Base-by-base conservation (phyloP, 2,329 filamentous ascomycete species). In the Cadophora sp. region DNA sequence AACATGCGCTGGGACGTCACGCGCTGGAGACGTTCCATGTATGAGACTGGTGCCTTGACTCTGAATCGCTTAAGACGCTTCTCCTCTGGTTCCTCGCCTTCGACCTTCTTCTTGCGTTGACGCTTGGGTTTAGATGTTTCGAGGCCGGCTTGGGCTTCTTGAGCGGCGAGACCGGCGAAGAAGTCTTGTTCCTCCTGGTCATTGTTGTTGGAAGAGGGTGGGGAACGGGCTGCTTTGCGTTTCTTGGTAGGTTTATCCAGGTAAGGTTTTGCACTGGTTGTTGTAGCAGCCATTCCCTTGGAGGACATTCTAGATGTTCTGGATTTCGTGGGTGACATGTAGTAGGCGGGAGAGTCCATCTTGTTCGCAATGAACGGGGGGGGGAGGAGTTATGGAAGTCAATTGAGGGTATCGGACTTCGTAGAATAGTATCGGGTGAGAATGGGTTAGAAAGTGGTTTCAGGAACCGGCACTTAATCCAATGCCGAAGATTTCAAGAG, bases 1-100 rank as follows among this genome's bases (percentile, higher is more conserved):
- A 85, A 87, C 81, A 90, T 85, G 24, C 83, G 82, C 70, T 87
- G 84, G 6, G 79, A 83, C 27, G 76, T 75, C 4, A 84, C 84
- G 59, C 85, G 81, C 3, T 77, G 75, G 14, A 85, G 79, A 66
- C 84, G 80, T 22, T 81, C 78, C 2, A 81, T 70, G 73, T 83
- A 87, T 1, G 78, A 77, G 20, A 77, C 72, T 4, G 85, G 84
- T 36, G 85, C 73, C 39, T 79, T 76, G 7, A 74, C 70, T 39
- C 83, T 78, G 68, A 80, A 83, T 33, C 73, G 70, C 53, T 77
- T 80, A 14, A 79, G 71, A 48, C 81, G 78, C 63, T 79, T 80
- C 70, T 83, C 82, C 36, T 76, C 75, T 36, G 50, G 47, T 20
- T 65, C 53, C 51, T 66, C 39, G 2, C 36, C 58, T 56, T 68